phyloP scores from a whole-genome alignment of 202 grass and related monocot species.

The Musa balbisiana region DNA sequence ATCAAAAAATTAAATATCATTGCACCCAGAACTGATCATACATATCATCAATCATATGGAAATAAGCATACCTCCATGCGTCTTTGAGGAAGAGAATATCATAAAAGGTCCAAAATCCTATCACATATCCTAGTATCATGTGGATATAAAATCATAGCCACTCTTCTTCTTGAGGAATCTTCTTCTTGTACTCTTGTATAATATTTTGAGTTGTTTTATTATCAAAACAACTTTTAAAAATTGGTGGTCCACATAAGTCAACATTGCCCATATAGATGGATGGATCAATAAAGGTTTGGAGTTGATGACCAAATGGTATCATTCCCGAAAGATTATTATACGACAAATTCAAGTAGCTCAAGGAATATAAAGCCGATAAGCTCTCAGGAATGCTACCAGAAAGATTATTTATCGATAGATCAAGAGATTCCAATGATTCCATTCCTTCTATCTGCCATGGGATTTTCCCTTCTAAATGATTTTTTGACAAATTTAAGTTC shows the following conservation, averaged over 20 bases:
- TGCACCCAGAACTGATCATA: not conserved
- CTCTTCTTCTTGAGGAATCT: not conserved
- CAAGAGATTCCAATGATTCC: slow-evolving; percentile 28
- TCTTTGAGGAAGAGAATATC: not conserved
- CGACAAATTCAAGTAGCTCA: slow-evolving; percentile 25
- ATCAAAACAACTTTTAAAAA: not conserved
- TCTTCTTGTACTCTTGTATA: not conserved
- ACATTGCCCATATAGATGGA: slow-evolving; percentile 14
- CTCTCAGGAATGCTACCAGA: slow-evolving; percentile 21
- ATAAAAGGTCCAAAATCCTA: slow-evolving; percentile 11
- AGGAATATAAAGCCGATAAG: slow-evolving; percentile 20
- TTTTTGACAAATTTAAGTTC: slow-evolving; percentile 37
- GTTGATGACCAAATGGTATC: slow-evolving; percentile 27
- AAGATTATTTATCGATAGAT: slow-evolving; percentile 31
- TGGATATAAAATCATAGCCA: not conserved
- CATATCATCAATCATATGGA: not conserved
- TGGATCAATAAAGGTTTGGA: slow-evolving; percentile 12
- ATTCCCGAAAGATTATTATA: slow-evolving; percentile 34
- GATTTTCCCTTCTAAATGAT: slow-evolving; percentile 24
- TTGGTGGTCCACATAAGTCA: slow-evolving; percentile 21
- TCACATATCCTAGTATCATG: not conserved
- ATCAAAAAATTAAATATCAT: not conserved
- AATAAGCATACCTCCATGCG: not conserved
- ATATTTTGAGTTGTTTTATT: not conserved
- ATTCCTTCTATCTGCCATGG: not conserved